Evolutionary conservation across 2,329 filamentous ascomycete genomes (phyloP), one percentile per base, ranked within the genome.

Genomic region (Botrytis cinerea): DNA sequence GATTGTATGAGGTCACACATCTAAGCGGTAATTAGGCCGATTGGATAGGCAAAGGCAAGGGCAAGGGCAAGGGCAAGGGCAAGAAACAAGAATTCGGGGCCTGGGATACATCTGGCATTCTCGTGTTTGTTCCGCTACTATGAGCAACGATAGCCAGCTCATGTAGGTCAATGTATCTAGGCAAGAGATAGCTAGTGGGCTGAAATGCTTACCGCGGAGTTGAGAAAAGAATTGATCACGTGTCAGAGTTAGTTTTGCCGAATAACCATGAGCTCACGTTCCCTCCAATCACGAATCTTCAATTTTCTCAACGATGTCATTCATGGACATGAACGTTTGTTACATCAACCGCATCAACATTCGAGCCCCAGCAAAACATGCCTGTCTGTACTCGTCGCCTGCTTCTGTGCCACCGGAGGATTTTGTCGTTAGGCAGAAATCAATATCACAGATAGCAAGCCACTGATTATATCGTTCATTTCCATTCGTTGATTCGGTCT

Each of bases 341-440:
- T 28, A 57, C 51, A 57, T 57, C 16, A 9, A 57, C 7, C 51
- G n/a, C 48, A 43, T 43, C 35, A 69, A 59, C 0, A 16, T 3
- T 57, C 5, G 35, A 38, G 35, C 16, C 38, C 32, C 25, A 54
- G n/a, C 20, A 43, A 45, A 18, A 18, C 22, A 69, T 43, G 66
- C 48, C 38, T 69, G 66, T 12, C 25, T 68, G 64, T 68, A 68
- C 64, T 54, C 64, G 46, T 43, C 38, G 66, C n/a, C 66, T 12
- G 18, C 66, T 68, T 28, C 38, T 68, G n/a, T 43, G 35, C 35
- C 48, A 16, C 25, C 48, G 64, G 48, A 68, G 35, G 2, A 43
- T 10, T 68, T 43, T 43, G 35, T 57, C 25, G 48, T 43, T 68
- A 43, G 35, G 32, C 38, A 68, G 35, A 22, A 43, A 38, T 68